Base-by-base conservation (phyloP, 495 filamentous ascomycete species). In the Clohesyomyces aquaticus region DNA sequence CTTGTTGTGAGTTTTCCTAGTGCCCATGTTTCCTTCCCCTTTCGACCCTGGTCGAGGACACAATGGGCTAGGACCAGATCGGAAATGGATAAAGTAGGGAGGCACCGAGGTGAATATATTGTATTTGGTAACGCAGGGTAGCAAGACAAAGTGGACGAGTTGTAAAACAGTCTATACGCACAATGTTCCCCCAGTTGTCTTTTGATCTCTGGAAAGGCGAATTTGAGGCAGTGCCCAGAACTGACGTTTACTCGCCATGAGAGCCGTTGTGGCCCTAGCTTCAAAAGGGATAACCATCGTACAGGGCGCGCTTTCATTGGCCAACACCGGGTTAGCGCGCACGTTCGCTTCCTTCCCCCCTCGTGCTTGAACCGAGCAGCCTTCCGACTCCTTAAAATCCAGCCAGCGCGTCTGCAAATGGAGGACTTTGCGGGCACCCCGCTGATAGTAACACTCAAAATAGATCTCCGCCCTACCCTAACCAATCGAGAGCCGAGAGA, bases 1-100 rank as follows among this genome's bases (percentile, higher is more conserved):
- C 49, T 74, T 74, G 32, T 59, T 70, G 42, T 63, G 70, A 1
- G 70, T 42, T 75, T 59, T 50, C 43, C 56, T 66, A 16, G 48
- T 55, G 23, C 35, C 19, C 63, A 61, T 66, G 10, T 59, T 10
- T 9, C n/a, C 22, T 52, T 16, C 10, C 19, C 16, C 26, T 51
- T 4, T 12, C 47, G 16, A 14, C 21, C 27, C 8, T 49, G 46
- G 16, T 8, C 3, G n/a, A 25, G 46, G 21, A 25, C 48, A 28
- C 14, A 16, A 11, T 3, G n/a, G 28, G 19, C 21, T 41, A 32
- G 19, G 25, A 21, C 29, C 6, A 11, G 19, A 42, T 11, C 21
- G 53, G 19, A 49, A 19, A 22, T 19, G 9, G 16, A 16, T 19
- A 49, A 25, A 23, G 19, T 16, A 21, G n/a, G 35, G n/a, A 9